Percentiles rank a stretch among this genome's conserved stretches.
Evolutionary conservation across 768 basidiomycete species (phyloP).

Genomic region (Trametopsis cervina): DNA sequence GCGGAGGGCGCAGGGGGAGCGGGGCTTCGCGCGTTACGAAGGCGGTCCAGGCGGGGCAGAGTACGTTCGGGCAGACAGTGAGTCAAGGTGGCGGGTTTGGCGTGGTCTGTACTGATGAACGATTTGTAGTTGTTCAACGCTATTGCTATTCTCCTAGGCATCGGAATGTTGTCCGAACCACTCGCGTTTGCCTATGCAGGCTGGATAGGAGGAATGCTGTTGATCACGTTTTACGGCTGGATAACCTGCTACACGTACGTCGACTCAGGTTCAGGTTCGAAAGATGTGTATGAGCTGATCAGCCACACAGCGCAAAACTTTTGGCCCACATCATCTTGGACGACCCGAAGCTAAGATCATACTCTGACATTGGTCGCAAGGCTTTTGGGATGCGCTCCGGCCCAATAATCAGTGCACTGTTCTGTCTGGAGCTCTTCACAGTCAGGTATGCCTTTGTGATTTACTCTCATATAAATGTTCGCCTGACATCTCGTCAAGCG

Average conservation of each 20-base stretch:
- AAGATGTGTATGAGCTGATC: not conserved
- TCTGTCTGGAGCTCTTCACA: constrained; percentile 84
- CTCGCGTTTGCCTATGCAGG: constrained; percentile 90
- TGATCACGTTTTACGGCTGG: constrained; percentile 72
- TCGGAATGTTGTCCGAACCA: constrained; percentile 86
- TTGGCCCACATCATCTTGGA: constrained; percentile 68
- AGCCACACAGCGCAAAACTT: constrained; percentile 64
- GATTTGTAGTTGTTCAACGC: constrained; percentile 73
- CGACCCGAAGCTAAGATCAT: constrained; percentile 69
- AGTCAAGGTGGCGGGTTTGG: constrained; percentile 15
- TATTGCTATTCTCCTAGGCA: constrained; percentile 78
- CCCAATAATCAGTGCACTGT: constrained; percentile 59
- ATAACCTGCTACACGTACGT: constrained; percentile 88
- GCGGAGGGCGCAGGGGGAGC: constrained; percentile 31
- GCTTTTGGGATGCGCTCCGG: constrained; percentile 78
- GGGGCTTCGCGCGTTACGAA: constrained; percentile 24
- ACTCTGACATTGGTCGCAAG: constrained; percentile 83
- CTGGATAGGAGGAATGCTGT: constrained; percentile 70
- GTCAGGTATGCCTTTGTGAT: constrained; percentile 45
- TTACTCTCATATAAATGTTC: not conserved
- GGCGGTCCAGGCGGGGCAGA: constrained; percentile 43
- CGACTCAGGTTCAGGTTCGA: not conserved
- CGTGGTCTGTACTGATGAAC: not conserved
- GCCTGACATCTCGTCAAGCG: constrained; percentile 33
- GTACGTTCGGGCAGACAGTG: constrained; percentile 71